Evolutionary conservation across 1,284 basidiomycete species (phyloP).

Genomic region (Rhodotorula mucilaginosa): DNA sequence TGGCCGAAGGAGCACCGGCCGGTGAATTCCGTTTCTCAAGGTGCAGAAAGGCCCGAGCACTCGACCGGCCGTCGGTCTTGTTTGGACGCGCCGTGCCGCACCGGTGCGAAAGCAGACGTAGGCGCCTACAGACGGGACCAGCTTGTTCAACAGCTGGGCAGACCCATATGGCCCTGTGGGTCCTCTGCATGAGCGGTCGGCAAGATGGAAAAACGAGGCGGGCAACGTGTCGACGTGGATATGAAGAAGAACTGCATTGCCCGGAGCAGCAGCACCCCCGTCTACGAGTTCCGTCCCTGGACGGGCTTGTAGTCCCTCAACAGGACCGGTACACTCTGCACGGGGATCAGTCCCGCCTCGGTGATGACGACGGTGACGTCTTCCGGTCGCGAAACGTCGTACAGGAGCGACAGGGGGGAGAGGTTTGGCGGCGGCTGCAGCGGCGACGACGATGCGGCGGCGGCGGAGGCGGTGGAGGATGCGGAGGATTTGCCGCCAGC

Average conservation of each 20-base stretch:
- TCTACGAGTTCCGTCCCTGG: slow-evolving; percentile 22
- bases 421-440: slow-evolving; percentile 54
- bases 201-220: too few relatives aligned
- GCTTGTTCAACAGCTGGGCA: too few relatives aligned
- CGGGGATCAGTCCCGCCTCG: slow-evolving; percentile 57
- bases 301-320: slow-evolving; percentile 45
- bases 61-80: too few relatives aligned
- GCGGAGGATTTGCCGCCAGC: slow-evolving; percentile 7
- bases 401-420: slow-evolving; percentile 76
- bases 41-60: too few relatives aligned
- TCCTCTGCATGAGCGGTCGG: too few relatives aligned
- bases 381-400: slow-evolving; percentile 84
- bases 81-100: too few relatives aligned
- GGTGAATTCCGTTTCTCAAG: too few relatives aligned
- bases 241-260: background rate
- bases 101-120: too few relatives aligned
- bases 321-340: slow-evolving; percentile 43
- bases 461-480: background rate
- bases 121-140: too few relatives aligned
- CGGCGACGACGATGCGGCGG: slow-evolving; percentile 39
- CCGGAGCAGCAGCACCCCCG: background rate
- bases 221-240: too few relatives aligned
- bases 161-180: too few relatives aligned
- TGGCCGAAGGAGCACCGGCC: too few relatives aligned
- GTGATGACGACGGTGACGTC: slow-evolving; percentile 94